Conservation (phyloP, 768 basidiomycete species). For the Lactifluus echinatus region DNA sequence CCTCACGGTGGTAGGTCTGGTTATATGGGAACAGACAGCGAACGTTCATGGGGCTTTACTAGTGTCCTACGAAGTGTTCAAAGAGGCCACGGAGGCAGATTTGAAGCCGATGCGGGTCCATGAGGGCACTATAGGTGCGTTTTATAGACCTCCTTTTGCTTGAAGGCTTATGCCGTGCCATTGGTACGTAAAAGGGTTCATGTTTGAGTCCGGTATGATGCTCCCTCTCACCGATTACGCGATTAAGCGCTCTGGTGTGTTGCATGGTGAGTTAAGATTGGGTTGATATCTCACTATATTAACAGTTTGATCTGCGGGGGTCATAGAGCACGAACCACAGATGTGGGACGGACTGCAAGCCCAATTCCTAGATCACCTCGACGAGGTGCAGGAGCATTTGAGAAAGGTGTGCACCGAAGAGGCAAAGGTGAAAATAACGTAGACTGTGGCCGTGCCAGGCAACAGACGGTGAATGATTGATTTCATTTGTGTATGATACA, state of each 20-base stretch:
- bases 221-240: slow-evolving; percentile 58
- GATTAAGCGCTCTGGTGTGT: slow-evolving; percentile 44
- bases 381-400: slow-evolving; percentile 38
- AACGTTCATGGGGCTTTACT: neutral
- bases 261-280: slow-evolving; percentile 39
- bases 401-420: neutral
- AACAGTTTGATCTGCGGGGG: neutral
- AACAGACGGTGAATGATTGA: no score
- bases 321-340: slow-evolving; percentile 50
- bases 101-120: slow-evolving; percentile 42
- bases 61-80: slow-evolving; percentile 56
- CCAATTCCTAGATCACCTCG: slow-evolving; percentile 50
- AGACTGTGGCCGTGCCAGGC: no score
- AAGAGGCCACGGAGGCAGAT: slow-evolving; percentile 46
- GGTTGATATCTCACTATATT: neutral
- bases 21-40: no score
- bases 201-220: slow-evolving; percentile 61
- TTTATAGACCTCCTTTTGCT: neutral
- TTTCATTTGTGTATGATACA: no score
- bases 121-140: slow-evolving; percentile 45
- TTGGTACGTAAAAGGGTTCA: slow-evolving; percentile 35
- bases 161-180: neutral
- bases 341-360: slow-evolving; percentile 59
- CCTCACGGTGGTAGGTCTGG: slow-evolving; percentile 56
- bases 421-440: no score